Conservation (phyloP, 1,139 yeast genomes). For the Blastobotrys raffinosifermentans region DNA sequence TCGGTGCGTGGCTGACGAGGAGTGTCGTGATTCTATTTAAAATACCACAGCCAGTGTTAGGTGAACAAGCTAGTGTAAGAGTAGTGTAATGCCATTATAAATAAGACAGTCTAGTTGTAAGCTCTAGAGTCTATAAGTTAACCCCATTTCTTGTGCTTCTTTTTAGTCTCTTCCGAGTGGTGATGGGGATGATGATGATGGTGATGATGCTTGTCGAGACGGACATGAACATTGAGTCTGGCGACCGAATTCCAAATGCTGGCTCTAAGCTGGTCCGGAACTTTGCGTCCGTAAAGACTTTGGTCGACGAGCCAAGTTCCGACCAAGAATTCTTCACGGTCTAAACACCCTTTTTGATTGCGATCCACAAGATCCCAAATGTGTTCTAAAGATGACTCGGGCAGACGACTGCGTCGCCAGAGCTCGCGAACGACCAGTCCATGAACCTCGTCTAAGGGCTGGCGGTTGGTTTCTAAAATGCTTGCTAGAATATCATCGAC, state of each 20-base stretch:
- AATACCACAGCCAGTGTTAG: background rate
- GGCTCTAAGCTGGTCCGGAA: conserved; percentile 52
- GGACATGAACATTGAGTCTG: conserved; percentile 34
- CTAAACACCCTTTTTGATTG: conserved; percentile 69
- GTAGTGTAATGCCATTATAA: too few species aligned
- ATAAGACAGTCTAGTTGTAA: too few species aligned
- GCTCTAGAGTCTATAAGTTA: too few species aligned
- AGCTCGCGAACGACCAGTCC: conserved; percentile 68
- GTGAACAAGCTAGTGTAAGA: too few species aligned
- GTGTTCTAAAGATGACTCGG: conserved; percentile 53
- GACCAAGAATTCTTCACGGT: conserved; percentile 74
- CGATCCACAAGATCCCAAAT: conserved; percentile 82
- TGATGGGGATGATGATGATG: conserved; percentile 9
- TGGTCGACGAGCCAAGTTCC: conserved; percentile 98
- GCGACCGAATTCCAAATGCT: conserved; percentile 38
- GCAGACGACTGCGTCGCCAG: conserved; percentile 73
- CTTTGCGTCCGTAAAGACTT: conserved; percentile 85
- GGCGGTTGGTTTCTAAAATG: background rate
- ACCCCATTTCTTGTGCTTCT: conserved; percentile 1
- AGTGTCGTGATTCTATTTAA: background rate
- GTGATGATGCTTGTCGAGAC: conserved; percentile 17
- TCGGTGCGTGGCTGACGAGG: background rate
- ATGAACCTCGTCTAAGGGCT: conserved; percentile 35
- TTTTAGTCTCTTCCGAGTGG: background rate
- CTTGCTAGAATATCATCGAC: conserved; percentile 18